A percentile compares a stretch with the other conserved stretches of the same genome.
phyloP scores from a whole-genome alignment of 2,329 filamentous ascomycete species.

The Penicillium palitans region DNA sequence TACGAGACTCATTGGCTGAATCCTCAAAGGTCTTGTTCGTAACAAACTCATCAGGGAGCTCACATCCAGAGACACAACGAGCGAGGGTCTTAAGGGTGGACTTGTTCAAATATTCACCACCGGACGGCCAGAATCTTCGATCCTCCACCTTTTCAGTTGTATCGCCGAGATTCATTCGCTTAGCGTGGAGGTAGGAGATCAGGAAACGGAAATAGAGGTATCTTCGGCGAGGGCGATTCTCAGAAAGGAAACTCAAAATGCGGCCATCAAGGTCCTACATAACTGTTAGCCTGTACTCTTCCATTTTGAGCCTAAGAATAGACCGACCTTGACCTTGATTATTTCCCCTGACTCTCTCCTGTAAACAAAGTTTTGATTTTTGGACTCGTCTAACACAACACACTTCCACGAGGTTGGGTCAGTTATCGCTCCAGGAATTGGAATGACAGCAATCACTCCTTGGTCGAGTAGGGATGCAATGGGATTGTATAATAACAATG shows the following conservation, averaged over 20 bases:
- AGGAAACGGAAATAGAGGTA: slow-evolving; percentile 28
- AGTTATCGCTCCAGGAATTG: slow-evolving; percentile 11
- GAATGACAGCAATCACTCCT: slow-evolving; percentile 20
- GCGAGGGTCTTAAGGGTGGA: slow-evolving; percentile 12
- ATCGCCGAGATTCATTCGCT: not conserved
- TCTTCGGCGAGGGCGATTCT: slow-evolving; percentile 18
- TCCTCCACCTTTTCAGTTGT: slow-evolving; percentile 5
- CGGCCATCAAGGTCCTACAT: slow-evolving; percentile 20
- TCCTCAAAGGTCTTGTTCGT: slow-evolving; percentile 4
- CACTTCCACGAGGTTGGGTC: slow-evolving; percentile 15
- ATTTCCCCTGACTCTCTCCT: not conserved
- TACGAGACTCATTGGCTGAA: not conserved
- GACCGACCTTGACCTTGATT: slow-evolving; percentile 11
- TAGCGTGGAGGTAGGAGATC: slow-evolving; percentile 18
- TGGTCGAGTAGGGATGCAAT: slow-evolving; percentile 14
- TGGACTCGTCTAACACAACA: slow-evolving; percentile 14
- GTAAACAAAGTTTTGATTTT: slow-evolving; percentile 1
- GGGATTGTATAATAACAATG: not conserved
- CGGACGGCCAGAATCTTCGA: slow-evolving; percentile 13
- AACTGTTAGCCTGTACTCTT: slow-evolving; percentile 1
- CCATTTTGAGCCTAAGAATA: not conserved
- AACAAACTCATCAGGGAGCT: slow-evolving; percentile 10
- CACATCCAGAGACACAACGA: slow-evolving; percentile 12
- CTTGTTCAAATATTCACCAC: slow-evolving; percentile 11
- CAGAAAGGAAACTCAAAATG: slow-evolving; percentile 15